Conservation (phyloP, 2,329 filamentous ascomycete species). For the Ciborinia camelliae region DNA sequence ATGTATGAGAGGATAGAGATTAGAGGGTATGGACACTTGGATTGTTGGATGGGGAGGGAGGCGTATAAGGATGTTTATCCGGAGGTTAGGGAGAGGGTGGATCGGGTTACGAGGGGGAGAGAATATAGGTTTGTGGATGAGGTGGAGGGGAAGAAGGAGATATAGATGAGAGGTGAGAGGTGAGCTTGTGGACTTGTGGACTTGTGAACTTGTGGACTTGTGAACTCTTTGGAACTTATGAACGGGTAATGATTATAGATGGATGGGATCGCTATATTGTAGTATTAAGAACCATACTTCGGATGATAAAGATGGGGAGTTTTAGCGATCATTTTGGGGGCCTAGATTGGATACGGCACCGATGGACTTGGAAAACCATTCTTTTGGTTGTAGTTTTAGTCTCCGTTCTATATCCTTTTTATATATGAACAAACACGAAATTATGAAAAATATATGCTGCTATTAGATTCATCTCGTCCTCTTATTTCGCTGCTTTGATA, state of each 20-base stretch:
- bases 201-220: too few relatives aligned
- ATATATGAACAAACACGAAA: not conserved
- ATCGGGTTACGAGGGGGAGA: conserved; percentile 44
- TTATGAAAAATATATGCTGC: too few relatives aligned
- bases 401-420: not conserved
- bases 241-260: not conserved
- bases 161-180: not conserved
- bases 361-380: not conserved
- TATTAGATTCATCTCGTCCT: too few relatives aligned
- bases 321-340: not conserved
- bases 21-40: conserved; percentile 57
- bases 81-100: conserved; percentile 52
- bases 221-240: not conserved
- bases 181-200: too few relatives aligned
- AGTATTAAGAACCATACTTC: not conserved
- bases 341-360: not conserved
- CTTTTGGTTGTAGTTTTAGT: not conserved
- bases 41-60: conserved; percentile 60
- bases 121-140: conserved; percentile 31
- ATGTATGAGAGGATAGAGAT: conserved; percentile 53
- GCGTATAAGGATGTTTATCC: conserved; percentile 59
- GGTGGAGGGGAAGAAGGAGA: conserved; percentile 9
- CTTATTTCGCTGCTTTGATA: too few relatives aligned
- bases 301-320: not conserved
- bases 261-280: not conserved